Conservation (phyloP, 1,139 yeast genomes). For the Magnusiomyces tetraspermus region DNA sequence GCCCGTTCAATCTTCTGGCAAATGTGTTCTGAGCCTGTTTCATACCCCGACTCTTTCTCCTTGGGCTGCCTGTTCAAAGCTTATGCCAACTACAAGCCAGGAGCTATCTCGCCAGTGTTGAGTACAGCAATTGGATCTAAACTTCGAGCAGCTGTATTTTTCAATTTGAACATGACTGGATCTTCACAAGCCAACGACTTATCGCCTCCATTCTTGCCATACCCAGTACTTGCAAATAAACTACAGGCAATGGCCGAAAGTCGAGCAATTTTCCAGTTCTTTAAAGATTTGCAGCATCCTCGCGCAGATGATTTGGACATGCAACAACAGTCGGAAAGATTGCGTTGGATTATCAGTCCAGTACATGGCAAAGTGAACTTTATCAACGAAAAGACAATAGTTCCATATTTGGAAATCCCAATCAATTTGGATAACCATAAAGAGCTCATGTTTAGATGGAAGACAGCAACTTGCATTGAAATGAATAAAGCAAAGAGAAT, state of each 20-base stretch:
- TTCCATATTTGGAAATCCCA: conserved; percentile 48
- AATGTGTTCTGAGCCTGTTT: conserved; percentile 36
- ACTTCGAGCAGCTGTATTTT: conserved; percentile 24
- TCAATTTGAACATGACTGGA: conserved; percentile 14
- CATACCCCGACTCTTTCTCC: conserved; percentile 28
- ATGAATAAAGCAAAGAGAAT: neutral
- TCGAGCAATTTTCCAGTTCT: conserved; percentile 62
- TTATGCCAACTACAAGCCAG: conserved; percentile 28
- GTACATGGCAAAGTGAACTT: conserved; percentile 16
- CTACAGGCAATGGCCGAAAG: conserved; percentile 60
- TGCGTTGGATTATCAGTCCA: neutral
- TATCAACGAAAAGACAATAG: conserved; percentile 38
- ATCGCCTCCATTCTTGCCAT: conserved; percentile 64
- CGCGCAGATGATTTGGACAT: neutral
- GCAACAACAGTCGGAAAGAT: neutral
- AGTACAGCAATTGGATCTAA: conserved; percentile 27
- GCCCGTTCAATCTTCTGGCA: conserved; percentile 63
- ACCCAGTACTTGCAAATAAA: conserved; percentile 34
- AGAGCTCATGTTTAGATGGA: conserved; percentile 46
- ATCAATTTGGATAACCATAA: conserved; percentile 39
- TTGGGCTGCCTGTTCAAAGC: conserved; percentile 29
- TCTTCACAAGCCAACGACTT: conserved; percentile 7
- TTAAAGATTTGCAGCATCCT: conserved; percentile 27
- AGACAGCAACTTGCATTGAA: conserved; percentile 35
- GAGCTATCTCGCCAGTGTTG: conserved; percentile 31